A percentile compares a stretch with the other conserved stretches of the same genome.
phyloP scores from a whole-genome alignment of 2,329 filamentous ascomycete genomes.

The Diplocarpon mali region DNA sequence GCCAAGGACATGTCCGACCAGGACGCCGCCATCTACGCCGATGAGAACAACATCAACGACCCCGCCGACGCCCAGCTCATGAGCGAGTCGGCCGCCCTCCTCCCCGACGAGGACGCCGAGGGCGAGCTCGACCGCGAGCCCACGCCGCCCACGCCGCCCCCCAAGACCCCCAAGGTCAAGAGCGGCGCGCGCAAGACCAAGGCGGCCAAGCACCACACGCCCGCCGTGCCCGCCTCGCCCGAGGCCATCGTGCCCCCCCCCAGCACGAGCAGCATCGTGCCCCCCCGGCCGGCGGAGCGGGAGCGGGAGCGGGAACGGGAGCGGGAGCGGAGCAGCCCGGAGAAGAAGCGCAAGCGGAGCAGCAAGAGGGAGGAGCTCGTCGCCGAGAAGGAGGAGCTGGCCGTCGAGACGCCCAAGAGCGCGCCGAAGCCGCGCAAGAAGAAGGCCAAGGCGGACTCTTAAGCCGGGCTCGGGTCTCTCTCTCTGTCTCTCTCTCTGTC shows the following conservation, averaged over 20 bases:
- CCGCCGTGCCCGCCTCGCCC: conserved; percentile 28
- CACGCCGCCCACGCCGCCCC: conserved; percentile 30
- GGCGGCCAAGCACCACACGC: conserved; percentile 15
- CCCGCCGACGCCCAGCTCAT: conserved; percentile 31
- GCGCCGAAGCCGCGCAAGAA: conserved; percentile 24
- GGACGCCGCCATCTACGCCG: conserved; percentile 49
- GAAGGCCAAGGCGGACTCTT: conserved; percentile 45
- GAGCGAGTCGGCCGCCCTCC: conserved; percentile 34
- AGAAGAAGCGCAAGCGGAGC: conserved; percentile 51
- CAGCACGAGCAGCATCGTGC: conserved; percentile 15
- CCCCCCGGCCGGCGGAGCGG: conserved; percentile 17
- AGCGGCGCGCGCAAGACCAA: conserved; percentile 30
- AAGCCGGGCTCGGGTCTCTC: neutral
- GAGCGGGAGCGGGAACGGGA: no score
- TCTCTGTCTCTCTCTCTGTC: neutral
- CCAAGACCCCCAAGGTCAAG: conserved; percentile 46
- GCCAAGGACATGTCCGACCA: conserved; percentile 52
- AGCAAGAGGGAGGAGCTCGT: conserved; percentile 35
- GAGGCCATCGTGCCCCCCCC: conserved; percentile 14
- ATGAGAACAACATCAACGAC: conserved; percentile 42
- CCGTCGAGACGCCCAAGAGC: conserved; percentile 22
- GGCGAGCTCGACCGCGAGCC: conserved; percentile 31
- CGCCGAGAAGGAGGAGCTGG: conserved; percentile 36
- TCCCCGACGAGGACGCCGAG: conserved; percentile 27
- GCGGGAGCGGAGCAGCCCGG: conserved; percentile 34